Percentiles rank a stretch among this genome's conserved stretches.
phyloP scores from a whole-genome alignment of 2,329 filamentous ascomycete genomes.

The Pseudocercospora eumusae region DNA sequence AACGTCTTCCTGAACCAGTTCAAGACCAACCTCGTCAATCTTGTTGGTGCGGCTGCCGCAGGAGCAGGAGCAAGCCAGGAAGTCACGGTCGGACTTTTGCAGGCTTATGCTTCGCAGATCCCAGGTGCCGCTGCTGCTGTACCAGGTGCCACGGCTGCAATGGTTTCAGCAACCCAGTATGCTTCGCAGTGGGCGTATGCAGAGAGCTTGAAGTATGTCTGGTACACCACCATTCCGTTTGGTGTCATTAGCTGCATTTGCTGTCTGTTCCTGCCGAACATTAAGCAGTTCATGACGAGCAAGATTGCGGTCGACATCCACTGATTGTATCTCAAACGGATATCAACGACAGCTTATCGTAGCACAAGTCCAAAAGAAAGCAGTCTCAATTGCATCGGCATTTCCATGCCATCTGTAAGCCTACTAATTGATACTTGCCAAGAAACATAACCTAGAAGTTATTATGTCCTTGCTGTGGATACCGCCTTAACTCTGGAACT shows the following conservation, averaged over 20 bases:
- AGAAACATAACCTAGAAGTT: neutral
- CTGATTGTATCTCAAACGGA: neutral
- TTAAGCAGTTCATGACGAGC: conserved; percentile 29
- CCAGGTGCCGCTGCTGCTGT: conserved; percentile 27
- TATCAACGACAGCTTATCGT: neutral
- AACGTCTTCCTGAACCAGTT: conserved; percentile 55
- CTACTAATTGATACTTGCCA: too few relatives aligned
- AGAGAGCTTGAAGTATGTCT: conserved; percentile 29
- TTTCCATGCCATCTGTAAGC: too few relatives aligned
- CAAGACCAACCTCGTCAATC: conserved; percentile 51
- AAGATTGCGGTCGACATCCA: conserved; percentile 31
- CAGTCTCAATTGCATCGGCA: neutral
- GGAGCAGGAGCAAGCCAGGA: conserved; percentile 17
- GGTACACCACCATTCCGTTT: conserved; percentile 31
- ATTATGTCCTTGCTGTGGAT: neutral
- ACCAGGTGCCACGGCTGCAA: conserved; percentile 16
- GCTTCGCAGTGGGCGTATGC: conserved; percentile 28
- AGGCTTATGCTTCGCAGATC: conserved; percentile 27
- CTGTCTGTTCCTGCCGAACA: conserved; percentile 31
- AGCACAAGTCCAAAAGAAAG: neutral
- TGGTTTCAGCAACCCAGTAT: conserved; percentile 27
- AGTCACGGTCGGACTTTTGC: conserved; percentile 16
- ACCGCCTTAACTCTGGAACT: neutral
- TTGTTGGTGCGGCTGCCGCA: conserved; percentile 51
- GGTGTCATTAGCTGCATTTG: conserved; percentile 28